Conservation (phyloP, 495 filamentous ascomycete species). For the Aspergillus egyptiacus region DNA sequence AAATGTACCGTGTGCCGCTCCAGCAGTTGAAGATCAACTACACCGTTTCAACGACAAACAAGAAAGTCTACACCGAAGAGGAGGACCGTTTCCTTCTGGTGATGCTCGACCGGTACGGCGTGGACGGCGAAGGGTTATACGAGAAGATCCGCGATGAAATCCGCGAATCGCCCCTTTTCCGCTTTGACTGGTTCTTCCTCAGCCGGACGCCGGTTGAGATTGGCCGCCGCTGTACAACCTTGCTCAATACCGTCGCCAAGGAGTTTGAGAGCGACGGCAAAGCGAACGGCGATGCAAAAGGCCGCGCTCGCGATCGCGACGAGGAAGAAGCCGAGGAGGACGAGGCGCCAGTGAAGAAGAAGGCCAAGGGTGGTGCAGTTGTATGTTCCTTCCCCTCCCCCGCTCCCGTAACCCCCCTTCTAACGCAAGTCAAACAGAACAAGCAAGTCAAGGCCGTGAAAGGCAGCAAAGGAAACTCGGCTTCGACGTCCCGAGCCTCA, state of each 20-base stretch:
- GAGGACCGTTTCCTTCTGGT: slow-evolving; percentile 96
- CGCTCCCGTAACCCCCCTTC: slow-evolving; percentile 1
- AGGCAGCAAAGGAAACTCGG: slow-evolving; percentile 46
- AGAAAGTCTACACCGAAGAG: slow-evolving; percentile 98
- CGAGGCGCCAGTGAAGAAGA: slow-evolving; percentile 82
- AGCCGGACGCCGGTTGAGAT: slow-evolving; percentile 91
- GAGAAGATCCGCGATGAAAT: slow-evolving; percentile 88
- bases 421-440: slow-evolving; percentile 35
- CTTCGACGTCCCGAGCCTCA: slow-evolving; percentile 50
- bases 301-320: slow-evolving; percentile 63
- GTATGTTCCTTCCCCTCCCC: slow-evolving; percentile 34
- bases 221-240: slow-evolving; percentile 82
- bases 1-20: slow-evolving; percentile 89
- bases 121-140: slow-evolving; percentile 78
- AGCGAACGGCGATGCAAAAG: slow-evolving; percentile 62
- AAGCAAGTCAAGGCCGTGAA: slow-evolving; percentile 58
- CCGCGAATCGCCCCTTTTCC: slow-evolving; percentile 87
- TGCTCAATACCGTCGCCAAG: slow-evolving; percentile 86
- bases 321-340: slow-evolving; percentile 76
- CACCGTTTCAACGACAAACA: slow-evolving; percentile 97
- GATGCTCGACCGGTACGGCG: slow-evolving; percentile 81
- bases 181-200: slow-evolving; percentile 99
- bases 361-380: slow-evolving; percentile 75
- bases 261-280: slow-evolving; percentile 77
- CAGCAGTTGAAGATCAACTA: slow-evolving; percentile 99